Evolutionary conservation across 306 rosid species (phyloP).

Genomic region (Castanea sativa): DNA sequence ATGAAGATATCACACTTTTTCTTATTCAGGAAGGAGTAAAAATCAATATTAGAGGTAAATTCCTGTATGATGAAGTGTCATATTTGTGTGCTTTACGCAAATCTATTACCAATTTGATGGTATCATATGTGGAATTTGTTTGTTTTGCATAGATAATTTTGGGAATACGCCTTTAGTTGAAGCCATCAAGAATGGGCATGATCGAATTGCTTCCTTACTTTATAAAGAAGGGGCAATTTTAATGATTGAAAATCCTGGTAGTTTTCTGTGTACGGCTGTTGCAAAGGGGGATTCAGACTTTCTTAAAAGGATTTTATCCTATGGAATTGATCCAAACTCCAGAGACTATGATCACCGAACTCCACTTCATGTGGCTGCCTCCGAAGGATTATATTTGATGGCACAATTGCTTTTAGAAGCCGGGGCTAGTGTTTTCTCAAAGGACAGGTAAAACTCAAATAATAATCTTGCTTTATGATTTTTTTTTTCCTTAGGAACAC

Average conservation of each 20-base stretch:
- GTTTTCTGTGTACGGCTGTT: conserved; percentile 71
- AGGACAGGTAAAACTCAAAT: conserved; percentile 65
- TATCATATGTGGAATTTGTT: neutral
- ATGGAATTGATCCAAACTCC: conserved; percentile 85
- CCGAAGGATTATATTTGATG: conserved; percentile 79
- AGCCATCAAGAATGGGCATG: conserved; percentile 83
- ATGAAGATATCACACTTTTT: conserved; percentile 66
- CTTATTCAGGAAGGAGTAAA: conserved; percentile 72
- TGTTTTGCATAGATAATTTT: conserved; percentile 57
- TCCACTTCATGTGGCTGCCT: conserved; percentile 81
- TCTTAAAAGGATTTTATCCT: conserved; percentile 58
- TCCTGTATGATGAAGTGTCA: neutral
- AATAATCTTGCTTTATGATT: conserved; percentile 5
- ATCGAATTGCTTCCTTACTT: conserved; percentile 69
- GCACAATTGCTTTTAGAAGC: conserved; percentile 77
- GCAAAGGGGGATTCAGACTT: conserved; percentile 81
- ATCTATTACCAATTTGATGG: neutral
- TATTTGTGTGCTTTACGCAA: neutral
- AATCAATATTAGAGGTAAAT: conserved; percentile 55
- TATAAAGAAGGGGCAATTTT: conserved; percentile 71
- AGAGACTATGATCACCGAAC: conserved; percentile 89
- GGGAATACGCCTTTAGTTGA: conserved; percentile 89
- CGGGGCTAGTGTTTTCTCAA: conserved; percentile 79
- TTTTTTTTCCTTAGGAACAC: neutral
- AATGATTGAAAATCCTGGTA: conserved; percentile 63